Evolutionary conservation across 2,329 filamentous ascomycete genomes (phyloP).

Genomic region (Talaromyces pinophilus): DNA sequence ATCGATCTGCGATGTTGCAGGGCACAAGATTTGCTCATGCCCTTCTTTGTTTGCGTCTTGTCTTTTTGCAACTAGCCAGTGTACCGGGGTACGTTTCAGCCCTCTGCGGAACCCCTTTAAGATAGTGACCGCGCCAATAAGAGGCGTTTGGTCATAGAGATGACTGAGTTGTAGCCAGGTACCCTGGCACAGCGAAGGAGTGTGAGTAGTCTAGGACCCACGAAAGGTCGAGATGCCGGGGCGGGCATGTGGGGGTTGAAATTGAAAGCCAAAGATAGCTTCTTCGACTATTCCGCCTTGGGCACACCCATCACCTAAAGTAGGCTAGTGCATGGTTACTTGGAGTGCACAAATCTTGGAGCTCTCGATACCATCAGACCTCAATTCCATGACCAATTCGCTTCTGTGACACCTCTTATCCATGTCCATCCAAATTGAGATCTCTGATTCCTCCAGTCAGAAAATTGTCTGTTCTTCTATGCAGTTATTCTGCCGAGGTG

Average conservation of each 20-base stretch:
- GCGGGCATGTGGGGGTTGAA: slow-evolving; percentile 5
- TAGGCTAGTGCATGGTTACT: background rate
- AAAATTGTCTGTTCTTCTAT: background rate
- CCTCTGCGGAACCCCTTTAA: background rate
- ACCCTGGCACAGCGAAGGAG: background rate
- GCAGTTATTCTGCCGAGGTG: background rate
- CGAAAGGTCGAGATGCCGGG: slow-evolving; percentile 11
- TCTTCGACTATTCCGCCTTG: background rate
- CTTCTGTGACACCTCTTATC: background rate
- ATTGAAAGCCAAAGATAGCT: background rate
- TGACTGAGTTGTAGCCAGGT: background rate
- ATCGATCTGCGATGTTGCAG: background rate
- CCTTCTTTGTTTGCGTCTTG: background rate
- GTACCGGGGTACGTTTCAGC: background rate
- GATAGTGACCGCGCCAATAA: background rate
- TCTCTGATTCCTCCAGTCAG: background rate
- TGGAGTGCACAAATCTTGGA: background rate
- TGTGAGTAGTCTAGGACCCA: background rate
- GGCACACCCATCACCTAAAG: background rate
- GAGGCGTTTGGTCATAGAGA: background rate
- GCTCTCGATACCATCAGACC: background rate
- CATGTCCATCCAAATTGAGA: background rate
- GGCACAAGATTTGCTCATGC: background rate
- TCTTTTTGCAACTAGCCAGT: background rate
- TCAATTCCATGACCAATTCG: no score